Conservation (phyloP, 805 yeast genomes). For the Cyberlindnera mississippiensis region DNA sequence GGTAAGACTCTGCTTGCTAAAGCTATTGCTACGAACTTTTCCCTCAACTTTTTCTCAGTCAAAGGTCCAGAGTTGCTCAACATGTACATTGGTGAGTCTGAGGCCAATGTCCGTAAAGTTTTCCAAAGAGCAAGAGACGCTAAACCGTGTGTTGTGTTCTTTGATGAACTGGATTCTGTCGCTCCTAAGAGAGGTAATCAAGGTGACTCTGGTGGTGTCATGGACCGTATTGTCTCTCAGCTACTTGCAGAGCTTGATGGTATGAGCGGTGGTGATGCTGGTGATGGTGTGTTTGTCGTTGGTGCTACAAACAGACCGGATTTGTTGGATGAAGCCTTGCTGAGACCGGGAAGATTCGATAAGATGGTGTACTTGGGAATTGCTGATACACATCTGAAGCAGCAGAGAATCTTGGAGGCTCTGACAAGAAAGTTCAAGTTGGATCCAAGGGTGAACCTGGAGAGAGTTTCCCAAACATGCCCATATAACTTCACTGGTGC, state of each 20-base stretch:
- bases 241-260: conserved; percentile 93
- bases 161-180: conserved; percentile 95
- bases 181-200: conserved; percentile 98
- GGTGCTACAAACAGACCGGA: conserved; percentile 99
- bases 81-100: conserved; percentile 98
- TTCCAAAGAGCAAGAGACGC: conserved; percentile 96
- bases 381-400: conserved; percentile 86
- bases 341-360: conserved; percentile 94
- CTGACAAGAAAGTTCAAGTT: conserved; percentile 78
- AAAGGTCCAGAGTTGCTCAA: conserved; percentile 96
- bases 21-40: conserved; percentile 94
- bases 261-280: conserved; percentile 76
- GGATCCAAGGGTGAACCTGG: conserved; percentile 54
- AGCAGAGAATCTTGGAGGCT: conserved; percentile 79
- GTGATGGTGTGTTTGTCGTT: conserved; percentile 90
- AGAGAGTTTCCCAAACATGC: conserved; percentile 59
- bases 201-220: conserved; percentile 98
- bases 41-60: conserved; percentile 90
- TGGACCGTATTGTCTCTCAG: conserved; percentile 98
- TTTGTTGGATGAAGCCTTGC: conserved; percentile 84
- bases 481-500: conserved; percentile 96
- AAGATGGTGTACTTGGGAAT: conserved; percentile 92
- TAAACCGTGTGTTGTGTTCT: conserved; percentile 94
- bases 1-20: conserved; percentile 95
- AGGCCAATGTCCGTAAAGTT: conserved; percentile 92